phyloP scores from a whole-genome alignment of 2,329 filamentous ascomycete genomes.

The Septoria linicola region DNA sequence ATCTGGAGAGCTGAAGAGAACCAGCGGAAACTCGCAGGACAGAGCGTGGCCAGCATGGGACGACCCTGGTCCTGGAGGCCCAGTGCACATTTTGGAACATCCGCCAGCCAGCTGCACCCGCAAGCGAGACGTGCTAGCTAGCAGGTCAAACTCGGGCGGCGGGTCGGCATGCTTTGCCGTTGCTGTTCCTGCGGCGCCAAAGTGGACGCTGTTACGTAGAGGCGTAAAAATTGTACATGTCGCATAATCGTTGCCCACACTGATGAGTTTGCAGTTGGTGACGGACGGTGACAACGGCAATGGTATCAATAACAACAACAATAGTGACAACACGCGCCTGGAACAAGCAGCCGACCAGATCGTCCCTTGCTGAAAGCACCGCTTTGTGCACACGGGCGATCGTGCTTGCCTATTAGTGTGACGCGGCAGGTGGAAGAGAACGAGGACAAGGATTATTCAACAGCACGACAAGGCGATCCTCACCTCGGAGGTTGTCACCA shows the following conservation, averaged over 20 bases:
- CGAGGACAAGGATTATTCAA: constrained; percentile 1
- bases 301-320: neutral
- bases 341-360: neutral
- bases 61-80: constrained; percentile 10
- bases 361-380: neutral
- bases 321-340: neutral
- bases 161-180: constrained; percentile 12
- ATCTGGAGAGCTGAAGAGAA: neutral
- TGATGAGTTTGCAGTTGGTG: too few relatives aligned
- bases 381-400: constrained; percentile 7
- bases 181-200: neutral
- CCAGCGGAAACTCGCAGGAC: neutral
- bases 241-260: too few relatives aligned
- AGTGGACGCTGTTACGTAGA: neutral
- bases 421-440: constrained; percentile 17
- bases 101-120: constrained; percentile 13
- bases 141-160: constrained; percentile 18
- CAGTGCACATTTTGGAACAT: constrained; percentile 4
- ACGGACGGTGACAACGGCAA: too few relatives aligned
- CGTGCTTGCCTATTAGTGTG: constrained; percentile 5
- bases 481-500: constrained; percentile 2
- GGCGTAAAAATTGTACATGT: too few relatives aligned
- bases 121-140: constrained; percentile 18
- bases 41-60: constrained; percentile 12
- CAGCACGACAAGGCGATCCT: constrained; percentile 10